Conservation (phyloP, 768 basidiomycete species). For the Nidularia sp. region DNA sequence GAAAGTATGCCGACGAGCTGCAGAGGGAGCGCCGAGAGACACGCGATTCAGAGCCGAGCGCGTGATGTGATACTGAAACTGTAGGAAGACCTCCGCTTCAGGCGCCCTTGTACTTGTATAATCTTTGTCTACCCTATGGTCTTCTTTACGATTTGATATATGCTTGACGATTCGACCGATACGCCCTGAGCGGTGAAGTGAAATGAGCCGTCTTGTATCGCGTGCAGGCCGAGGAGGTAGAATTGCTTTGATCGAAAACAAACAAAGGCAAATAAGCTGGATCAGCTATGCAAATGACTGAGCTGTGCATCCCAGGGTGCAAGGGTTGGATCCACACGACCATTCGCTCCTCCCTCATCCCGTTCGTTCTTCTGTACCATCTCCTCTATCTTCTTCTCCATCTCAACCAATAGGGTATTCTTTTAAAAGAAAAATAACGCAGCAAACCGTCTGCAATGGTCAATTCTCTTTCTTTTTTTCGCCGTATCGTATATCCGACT, state of each 20-base stretch:
- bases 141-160: too few species aligned
- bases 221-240: too few species aligned
- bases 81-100: too few species aligned
- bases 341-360: conserved; percentile 20
- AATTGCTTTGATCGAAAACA: conserved; percentile 2
- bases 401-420: conserved; percentile 3
- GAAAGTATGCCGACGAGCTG: conserved; percentile 26
- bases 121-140: too few species aligned
- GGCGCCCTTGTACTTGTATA: too few species aligned
- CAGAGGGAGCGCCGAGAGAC: conserved; percentile 6
- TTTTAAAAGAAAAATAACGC: too few species aligned
- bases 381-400: conserved; percentile 7
- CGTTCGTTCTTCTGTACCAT: conserved; percentile 8
- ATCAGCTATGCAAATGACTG: conserved; percentile 7
- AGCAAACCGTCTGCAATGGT: neutral
- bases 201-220: too few species aligned
- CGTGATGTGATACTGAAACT: neutral
- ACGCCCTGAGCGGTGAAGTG: too few species aligned
- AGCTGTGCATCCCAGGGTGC: neutral
- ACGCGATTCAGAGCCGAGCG: neutral
- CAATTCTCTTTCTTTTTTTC: conserved; percentile 26
- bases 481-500: conserved; percentile 5
- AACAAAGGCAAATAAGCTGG: conserved; percentile 25
- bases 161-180: too few species aligned
- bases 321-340: conserved; percentile 30